phyloP scores from a whole-genome alignment of 2,329 filamentous ascomycete genomes.

The Ceratocystiopsis sp. region DNA sequence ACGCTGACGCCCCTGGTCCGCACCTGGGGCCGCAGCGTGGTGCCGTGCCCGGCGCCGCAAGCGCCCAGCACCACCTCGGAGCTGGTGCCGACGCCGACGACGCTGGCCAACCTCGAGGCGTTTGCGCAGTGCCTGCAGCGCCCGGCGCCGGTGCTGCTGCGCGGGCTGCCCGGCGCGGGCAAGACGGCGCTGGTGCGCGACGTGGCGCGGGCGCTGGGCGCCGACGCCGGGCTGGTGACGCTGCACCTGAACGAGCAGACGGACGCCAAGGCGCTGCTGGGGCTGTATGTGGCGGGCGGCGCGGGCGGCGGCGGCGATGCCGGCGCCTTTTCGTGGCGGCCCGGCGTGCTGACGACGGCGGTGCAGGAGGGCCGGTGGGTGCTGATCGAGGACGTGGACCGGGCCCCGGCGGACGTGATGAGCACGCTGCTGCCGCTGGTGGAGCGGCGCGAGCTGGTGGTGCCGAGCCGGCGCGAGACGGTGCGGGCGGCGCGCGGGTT shows the following conservation, averaged over 20 bases:
- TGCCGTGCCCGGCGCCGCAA: slow-evolving; percentile 44
- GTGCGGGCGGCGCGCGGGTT: slow-evolving; percentile 74
- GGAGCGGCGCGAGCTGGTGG: slow-evolving; percentile 76
- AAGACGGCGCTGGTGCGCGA: slow-evolving; percentile 81
- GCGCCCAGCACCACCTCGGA: no score
- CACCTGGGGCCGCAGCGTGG: slow-evolving; percentile 47
- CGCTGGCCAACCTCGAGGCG: slow-evolving; percentile 49
- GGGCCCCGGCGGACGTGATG: slow-evolving; percentile 86
- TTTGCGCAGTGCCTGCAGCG: slow-evolving; percentile 53
- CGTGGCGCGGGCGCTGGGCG: slow-evolving; percentile 62
- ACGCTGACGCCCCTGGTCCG: slow-evolving; percentile 43
- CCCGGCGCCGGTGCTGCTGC: slow-evolving; percentile 57
- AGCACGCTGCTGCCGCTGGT: slow-evolving; percentile 85
- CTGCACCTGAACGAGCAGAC: slow-evolving; percentile 96
- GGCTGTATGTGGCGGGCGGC: slow-evolving; percentile 61
- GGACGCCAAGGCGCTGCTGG: slow-evolving; percentile 89
- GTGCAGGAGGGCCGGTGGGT: slow-evolving; percentile 93
- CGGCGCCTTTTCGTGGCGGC: slow-evolving; percentile 80
- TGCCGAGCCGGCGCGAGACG: slow-evolving; percentile 75
- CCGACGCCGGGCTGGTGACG: slow-evolving; percentile 71
- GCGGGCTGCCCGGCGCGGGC: slow-evolving; percentile 70
- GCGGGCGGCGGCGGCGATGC: slow-evolving; percentile 46
- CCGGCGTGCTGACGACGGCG: slow-evolving; percentile 84
- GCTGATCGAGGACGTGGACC: slow-evolving; percentile 88
- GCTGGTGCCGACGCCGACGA: slow-evolving; percentile 57